Evolutionary conservation across 768 basidiomycete species (phyloP).

Genomic region (Rhizopogon roseolus): DNA sequence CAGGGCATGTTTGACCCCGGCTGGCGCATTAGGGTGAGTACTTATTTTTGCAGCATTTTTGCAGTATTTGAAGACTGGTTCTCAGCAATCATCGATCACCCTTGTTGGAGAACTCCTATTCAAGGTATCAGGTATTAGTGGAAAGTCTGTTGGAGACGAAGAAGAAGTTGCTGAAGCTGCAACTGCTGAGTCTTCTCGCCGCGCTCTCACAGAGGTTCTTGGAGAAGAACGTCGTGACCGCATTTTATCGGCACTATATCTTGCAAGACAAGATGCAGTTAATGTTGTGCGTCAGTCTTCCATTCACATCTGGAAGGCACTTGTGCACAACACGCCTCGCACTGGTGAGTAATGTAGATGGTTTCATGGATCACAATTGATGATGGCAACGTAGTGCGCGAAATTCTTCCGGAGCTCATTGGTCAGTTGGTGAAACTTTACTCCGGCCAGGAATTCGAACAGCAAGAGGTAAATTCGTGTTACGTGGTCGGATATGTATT

Average conservation of each 20-base stretch:
- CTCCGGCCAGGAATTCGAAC: conserved; percentile 76
- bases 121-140: conserved; percentile 94
- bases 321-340: conserved; percentile 90
- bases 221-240: conserved; percentile 87
- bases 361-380: neutral
- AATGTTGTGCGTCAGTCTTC: conserved; percentile 86
- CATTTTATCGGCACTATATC: conserved; percentile 84
- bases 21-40: conserved; percentile 88
- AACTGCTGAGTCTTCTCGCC: conserved; percentile 74
- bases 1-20: conserved; percentile 90
- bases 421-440: conserved; percentile 73
- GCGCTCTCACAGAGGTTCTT: conserved; percentile 82
- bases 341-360: conserved; percentile 55
- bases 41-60: neutral
- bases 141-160: conserved; percentile 75
- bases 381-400: conserved; percentile 55
- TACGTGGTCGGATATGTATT: neutral
- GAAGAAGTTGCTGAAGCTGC: conserved; percentile 60
- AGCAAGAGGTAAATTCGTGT: conserved; percentile 67
- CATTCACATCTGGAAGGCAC: conserved; percentile 96
- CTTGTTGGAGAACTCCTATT: conserved; percentile 94
- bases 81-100: conserved; percentile 89
- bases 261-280: conserved; percentile 92
- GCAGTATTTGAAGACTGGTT: neutral
- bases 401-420: conserved; percentile 85